Base-by-base conservation (phyloP, 768 basidiomycete genomes). In the Tremella mesenterica region DNA sequence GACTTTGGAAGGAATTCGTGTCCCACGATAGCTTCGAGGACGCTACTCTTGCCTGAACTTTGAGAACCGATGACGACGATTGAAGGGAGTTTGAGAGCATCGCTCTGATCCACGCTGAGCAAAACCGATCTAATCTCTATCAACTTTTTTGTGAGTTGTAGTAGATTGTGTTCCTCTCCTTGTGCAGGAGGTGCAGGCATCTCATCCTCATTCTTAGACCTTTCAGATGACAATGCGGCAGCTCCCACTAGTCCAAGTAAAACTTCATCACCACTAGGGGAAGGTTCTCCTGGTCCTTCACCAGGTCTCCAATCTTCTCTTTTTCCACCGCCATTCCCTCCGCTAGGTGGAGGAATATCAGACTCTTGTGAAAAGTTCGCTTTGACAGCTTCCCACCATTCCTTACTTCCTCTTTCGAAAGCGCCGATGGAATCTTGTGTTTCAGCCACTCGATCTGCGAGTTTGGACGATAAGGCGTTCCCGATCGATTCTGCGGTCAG, bases 11-110 rank as follows among this genome's bases (percentile, higher is more conserved):
- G 76, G 71, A 99, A 99, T 73, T 97, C 90, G 54, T 95, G 89
- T 0, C 95, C 95, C 26, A 99, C 95, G 56, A 99, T 87, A 4
- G 95, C 85, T 73, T 99, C 95, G 56, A 99, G 75, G 0, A 99
- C 95, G 25, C 89, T 92, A 64, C 91, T 96, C 78, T 99, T 99
- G 10, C 95, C 95, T 1, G 89, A 92, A 73, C 91, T 95, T 76
- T 99, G 95, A 72, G 89, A 93, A 10, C 95, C 95, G 58, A 99
- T 87, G 44, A 97, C 95, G 38, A 97, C 95, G 57, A 99, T 97
- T 64, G 90, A 93, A 1, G 95, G 95, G 18, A 99, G 77, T 65
- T 91, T 96, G 61, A 99, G 79, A 6, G 85, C 81, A 60, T 96
- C 93, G 59, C 85, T 90, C 73, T 97, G 90, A 74, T 96, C 95